Evolutionary conservation across 1,284 basidiomycete genomes (phyloP).

Genomic region (Cutaneotrichosporon cavernicola): DNA sequence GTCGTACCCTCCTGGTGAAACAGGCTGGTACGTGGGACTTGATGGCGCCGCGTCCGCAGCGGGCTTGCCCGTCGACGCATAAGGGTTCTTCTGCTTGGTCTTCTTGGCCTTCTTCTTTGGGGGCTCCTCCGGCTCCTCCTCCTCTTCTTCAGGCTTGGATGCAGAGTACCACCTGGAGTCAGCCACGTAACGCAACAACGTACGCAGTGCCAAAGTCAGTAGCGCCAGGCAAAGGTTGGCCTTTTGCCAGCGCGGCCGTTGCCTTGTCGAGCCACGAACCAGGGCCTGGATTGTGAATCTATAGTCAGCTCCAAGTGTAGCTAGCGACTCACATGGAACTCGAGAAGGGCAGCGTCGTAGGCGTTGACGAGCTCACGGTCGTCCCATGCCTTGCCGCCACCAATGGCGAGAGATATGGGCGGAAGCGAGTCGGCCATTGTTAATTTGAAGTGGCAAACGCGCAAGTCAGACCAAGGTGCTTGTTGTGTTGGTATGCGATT

Average conservation of each 20-base stretch:
- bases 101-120: conserved; percentile 11
- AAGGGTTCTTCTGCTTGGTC: conserved; percentile 8
- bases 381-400: conserved; percentile 42
- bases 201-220: conserved; percentile 40
- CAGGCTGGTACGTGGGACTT: conserved; percentile 21
- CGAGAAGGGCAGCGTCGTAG: conserved; percentile 50
- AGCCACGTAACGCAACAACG: not conserved
- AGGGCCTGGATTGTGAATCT: conserved; percentile 52
- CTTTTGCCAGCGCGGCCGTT: conserved; percentile 46
- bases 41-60: conserved; percentile 1
- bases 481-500: too few relatives aligned
- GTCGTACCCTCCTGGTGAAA: conserved; percentile 20
- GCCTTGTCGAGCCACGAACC: conserved; percentile 54
- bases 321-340: conserved; percentile 47
- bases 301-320: conserved; percentile 6
- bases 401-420: conserved; percentile 13
- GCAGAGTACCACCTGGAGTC: conserved; percentile 26
- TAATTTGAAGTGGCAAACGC: not conserved
- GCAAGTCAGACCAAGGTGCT: too few relatives aligned
- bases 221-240: conserved; percentile 42
- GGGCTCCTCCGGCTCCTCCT: conserved; percentile 13
- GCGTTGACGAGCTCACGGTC: conserved; percentile 50
- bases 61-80: not conserved
- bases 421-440: not conserved
- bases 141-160: conserved; percentile 12